phyloP scores from a whole-genome alignment of 768 basidiomycete genomes.

The Pleurotus sapidus region DNA sequence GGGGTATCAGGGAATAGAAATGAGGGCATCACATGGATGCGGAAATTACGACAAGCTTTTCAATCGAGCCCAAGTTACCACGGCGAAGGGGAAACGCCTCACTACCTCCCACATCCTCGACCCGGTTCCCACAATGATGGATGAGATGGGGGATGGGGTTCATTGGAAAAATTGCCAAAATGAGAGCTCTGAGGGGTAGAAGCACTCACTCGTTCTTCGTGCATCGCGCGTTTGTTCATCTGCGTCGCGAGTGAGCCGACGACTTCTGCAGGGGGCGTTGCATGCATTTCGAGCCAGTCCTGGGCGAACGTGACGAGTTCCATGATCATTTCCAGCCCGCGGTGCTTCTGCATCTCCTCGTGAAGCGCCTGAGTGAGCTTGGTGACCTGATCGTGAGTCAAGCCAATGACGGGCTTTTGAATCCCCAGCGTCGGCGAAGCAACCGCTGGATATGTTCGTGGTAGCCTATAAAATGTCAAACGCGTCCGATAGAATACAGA shows the following conservation, averaged over 20 bases:
- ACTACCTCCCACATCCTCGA: slow-evolving; percentile 3
- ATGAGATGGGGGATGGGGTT: background rate
- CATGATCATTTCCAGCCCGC: slow-evolving; percentile 78
- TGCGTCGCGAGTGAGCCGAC: slow-evolving; percentile 73
- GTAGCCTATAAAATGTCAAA: slow-evolving; percentile 46
- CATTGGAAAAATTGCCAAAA: background rate
- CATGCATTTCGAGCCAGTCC: slow-evolving; percentile 64
- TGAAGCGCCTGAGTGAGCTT: slow-evolving; percentile 60
- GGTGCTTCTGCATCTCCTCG: slow-evolving; percentile 58
- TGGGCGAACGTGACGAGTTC: slow-evolving; percentile 67
- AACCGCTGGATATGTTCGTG: slow-evolving; percentile 78
- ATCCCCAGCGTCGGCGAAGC: slow-evolving; percentile 68
- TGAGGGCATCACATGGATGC: background rate
- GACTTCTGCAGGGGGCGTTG: slow-evolving; percentile 55
- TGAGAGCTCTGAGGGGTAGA: slow-evolving; percentile 1
- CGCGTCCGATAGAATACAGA: no score
- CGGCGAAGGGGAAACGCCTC: slow-evolving; percentile 1
- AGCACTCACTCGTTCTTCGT: slow-evolving; percentile 60
- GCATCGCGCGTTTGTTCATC: slow-evolving; percentile 72
- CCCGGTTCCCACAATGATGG: slow-evolving; percentile 1
- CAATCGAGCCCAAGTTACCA: background rate
- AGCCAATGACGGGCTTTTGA: slow-evolving; percentile 60
- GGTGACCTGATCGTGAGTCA: slow-evolving; percentile 53
- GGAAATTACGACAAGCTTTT: slow-evolving; percentile 3
- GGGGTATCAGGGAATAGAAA: background rate